Evolutionary conservation across 306 rosid species (phyloP).

Genomic region (Vigna radiata): DNA sequence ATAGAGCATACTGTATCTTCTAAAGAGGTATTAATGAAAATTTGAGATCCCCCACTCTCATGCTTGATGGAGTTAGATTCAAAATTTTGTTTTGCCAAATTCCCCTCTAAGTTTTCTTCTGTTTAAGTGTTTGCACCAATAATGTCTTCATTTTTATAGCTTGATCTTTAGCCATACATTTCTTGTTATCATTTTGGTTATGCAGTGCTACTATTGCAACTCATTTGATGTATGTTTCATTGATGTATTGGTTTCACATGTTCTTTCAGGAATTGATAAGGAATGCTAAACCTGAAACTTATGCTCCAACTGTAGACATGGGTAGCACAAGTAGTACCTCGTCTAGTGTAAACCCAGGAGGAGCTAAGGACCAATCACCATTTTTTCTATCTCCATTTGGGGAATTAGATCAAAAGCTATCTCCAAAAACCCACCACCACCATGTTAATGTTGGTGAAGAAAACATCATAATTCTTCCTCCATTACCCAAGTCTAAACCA

Average conservation of each 20-base stretch:
- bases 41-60: neutral
- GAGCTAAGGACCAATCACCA: conserved; percentile 55
- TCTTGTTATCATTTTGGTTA: conserved; percentile 22
- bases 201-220: conserved; percentile 15
- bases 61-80: conserved; percentile 26
- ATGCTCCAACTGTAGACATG: conserved; percentile 54
- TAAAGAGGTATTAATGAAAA: conserved; percentile 51
- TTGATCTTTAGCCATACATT: neutral
- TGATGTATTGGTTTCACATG: neutral
- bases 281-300: conserved; percentile 38
- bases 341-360: conserved; percentile 53
- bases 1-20: conserved; percentile 50
- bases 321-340: conserved; percentile 55
- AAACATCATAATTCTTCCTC: conserved; percentile 55
- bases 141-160: conserved; percentile 21
- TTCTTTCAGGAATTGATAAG: conserved; percentile 55
- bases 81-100: neutral
- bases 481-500: conserved; percentile 59
- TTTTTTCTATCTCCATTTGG: conserved; percentile 50
- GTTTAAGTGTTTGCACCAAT: neutral
- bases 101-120: too few relatives aligned
- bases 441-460: conserved; percentile 42
- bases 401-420: conserved; percentile 40
- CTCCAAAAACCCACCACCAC: conserved; percentile 35
- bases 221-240: conserved; percentile 15